Percentiles rank a stretch among this genome's conserved stretches.
These are phyloP conservation scores for Tanozyma kutaoensis DNA, from an alignment of 805 yeast species.

Conservation along the genomic window DNA sequence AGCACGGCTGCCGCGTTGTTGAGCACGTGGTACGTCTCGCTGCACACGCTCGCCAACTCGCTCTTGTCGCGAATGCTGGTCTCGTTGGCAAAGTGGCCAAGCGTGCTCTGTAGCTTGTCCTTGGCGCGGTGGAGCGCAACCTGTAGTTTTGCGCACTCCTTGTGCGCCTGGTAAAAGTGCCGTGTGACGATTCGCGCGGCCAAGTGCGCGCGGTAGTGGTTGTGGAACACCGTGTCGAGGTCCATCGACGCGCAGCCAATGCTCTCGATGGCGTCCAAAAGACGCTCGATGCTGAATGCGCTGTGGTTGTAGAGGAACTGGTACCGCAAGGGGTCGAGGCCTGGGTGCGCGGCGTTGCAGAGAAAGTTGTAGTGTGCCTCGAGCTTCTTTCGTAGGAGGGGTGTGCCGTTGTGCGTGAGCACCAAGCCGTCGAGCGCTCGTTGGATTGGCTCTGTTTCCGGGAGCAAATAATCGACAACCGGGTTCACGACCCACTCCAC, in stretches of 20 bases:
- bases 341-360: background rate
- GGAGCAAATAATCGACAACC: constrained; percentile 5
- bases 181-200: background rate
- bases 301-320: background rate
- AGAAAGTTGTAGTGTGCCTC: background rate
- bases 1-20: constrained; percentile 9
- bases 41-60: constrained; percentile 9
- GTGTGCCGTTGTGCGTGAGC: constrained; percentile 1
- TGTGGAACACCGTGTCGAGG: constrained; percentile 1
- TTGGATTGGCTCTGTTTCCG: background rate
- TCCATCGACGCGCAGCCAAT: background rate
- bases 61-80: constrained; percentile 5
- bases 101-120: constrained; percentile 7
- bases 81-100: constrained; percentile 7
- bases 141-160: constrained; percentile 5
- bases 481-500: constrained; percentile 5
- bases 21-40: constrained; percentile 12
- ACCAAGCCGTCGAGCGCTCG: constrained; percentile 4
- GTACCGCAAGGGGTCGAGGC: background rate
- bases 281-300: background rate
- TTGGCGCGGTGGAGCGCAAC: constrained; percentile 9
- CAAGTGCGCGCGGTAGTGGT: background rate
- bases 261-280: background rate
- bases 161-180: background rate
- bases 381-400: background rate